Base-by-base conservation (phyloP, 2,329 filamentous ascomycete species). In the Trichoderma atrobrunneum region DNA sequence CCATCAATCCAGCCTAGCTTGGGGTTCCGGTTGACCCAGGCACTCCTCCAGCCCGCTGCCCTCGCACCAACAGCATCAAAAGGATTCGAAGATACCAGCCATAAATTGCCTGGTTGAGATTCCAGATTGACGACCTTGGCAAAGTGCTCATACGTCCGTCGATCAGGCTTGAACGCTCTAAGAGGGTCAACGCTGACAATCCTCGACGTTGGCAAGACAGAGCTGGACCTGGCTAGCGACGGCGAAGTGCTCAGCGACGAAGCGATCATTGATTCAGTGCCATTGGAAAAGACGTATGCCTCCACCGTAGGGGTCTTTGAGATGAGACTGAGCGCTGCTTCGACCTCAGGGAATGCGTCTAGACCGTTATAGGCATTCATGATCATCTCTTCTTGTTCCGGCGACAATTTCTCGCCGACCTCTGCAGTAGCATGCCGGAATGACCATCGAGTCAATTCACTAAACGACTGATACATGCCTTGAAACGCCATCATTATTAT, bases 31-130 rank as follows among this genome's bases (percentile, higher is more conserved):
- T 93, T 90, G 7, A 94, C 87, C 89, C 90, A 94, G 14, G 86
- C 88, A 28, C 89, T 87, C 76, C 87, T 85, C 81, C 93, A 82
- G 0, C 91, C 91, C 6, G 86, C 84, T 1, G 84, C 84, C 73
- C 84, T 85, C 1, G 91, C 90, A 0, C 92, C 92, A 0, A 90
- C 86, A 18, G 92, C 82, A 78, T 94, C 92, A 78, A 94, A 94
- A 3, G 92, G 89, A 78, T 94, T 94, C 1, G 88, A 88, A 75
- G 87, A 92, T 7, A 95, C 85, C 8, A 94, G 80, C 90, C 91
- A 93, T 16, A 93, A 84, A 30, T 86, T 82, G 1, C 78, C 81
- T 74, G 85, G 82, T 21, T 84, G 76, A 1, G 79, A 81, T 51
- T 81, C 75, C 75, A 86, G 87, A 3, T 86, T 86, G 2, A 85